Conservation (phyloP, 805 yeast genomes). For the Citeromyces nyonsensis region DNA sequence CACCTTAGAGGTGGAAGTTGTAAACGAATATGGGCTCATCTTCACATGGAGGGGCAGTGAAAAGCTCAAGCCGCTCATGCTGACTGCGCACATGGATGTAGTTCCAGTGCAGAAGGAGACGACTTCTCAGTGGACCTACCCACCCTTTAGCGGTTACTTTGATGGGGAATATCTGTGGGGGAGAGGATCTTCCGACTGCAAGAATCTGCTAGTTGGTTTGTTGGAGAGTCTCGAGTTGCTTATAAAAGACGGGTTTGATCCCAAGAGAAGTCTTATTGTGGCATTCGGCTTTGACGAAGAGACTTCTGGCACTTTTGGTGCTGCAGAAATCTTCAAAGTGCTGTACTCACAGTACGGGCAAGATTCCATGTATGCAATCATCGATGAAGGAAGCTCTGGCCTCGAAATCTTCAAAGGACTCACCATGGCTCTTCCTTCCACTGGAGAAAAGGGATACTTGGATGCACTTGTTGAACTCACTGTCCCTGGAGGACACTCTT, state of each 20-base stretch:
- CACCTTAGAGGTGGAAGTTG: conserved; percentile 30
- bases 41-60: conserved; percentile 47
- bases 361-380: conserved; percentile 36
- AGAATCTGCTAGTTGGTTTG: conserved; percentile 45
- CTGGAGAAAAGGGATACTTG: conserved; percentile 46
- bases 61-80: conserved; percentile 42
- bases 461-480: conserved; percentile 26
- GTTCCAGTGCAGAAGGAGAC: conserved; percentile 58
- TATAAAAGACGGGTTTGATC: conserved; percentile 31
- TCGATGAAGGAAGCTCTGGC: conserved; percentile 45
- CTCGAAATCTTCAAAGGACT: not conserved
- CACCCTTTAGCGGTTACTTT: conserved; percentile 47
- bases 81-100: conserved; percentile 66
- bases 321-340: conserved; percentile 25
- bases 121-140: conserved; percentile 39
- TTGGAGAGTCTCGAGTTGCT: conserved; percentile 48
- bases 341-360: conserved; percentile 39
- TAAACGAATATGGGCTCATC: conserved; percentile 47
- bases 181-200: conserved; percentile 63
- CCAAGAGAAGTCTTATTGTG: conserved; percentile 45
- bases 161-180: conserved; percentile 59
- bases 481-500: conserved; percentile 71
- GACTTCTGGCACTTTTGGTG: conserved; percentile 45
- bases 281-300: conserved; percentile 76
- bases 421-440: conserved; percentile 27